These are phyloP conservation scores for Erodium maritimum DNA, from an alignment of 345 rosid species.

Conservation along the genomic window DNA sequence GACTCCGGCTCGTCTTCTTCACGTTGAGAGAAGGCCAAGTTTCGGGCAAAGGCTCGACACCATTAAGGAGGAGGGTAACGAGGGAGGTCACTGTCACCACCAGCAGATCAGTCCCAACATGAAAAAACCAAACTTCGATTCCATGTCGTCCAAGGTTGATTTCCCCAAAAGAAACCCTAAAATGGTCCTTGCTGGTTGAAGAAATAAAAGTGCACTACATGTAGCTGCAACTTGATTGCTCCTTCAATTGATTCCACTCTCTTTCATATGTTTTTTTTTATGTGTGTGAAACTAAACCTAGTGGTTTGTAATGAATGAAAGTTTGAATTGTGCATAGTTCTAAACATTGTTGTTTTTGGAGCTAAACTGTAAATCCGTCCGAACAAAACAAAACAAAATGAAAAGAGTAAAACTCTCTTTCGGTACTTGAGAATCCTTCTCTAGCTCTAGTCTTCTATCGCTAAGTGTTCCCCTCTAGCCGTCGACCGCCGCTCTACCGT, in stretches of 20 bases:
- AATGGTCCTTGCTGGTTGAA: background rate
- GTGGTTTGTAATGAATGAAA: no score
- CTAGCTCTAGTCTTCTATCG: no score
- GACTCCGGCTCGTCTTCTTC: background rate
- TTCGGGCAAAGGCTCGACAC: background rate
- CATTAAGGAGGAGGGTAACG: background rate
- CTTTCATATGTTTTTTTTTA: background rate
- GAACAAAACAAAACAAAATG: no score
- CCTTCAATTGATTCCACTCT: background rate
- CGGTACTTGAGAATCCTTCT: no score
- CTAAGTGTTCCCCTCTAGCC: no score
- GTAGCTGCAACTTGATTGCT: background rate
- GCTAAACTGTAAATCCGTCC: no score
- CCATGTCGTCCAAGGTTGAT: background rate
- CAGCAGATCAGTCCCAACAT: background rate
- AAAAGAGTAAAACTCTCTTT: no score
- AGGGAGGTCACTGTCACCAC: background rate
- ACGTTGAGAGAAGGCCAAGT: background rate
- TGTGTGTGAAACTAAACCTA: no score
- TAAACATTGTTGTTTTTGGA: no score
- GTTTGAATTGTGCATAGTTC: no score
- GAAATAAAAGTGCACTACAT: background rate
- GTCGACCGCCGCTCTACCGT: no score
- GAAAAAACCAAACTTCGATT: background rate
- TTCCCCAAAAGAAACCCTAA: background rate